Evolutionary conservation across 1,139 yeast genomes (phyloP), one percentile per base, ranked within the genome.

Genomic region (Pneumocystis wakefieldiae): DNA sequence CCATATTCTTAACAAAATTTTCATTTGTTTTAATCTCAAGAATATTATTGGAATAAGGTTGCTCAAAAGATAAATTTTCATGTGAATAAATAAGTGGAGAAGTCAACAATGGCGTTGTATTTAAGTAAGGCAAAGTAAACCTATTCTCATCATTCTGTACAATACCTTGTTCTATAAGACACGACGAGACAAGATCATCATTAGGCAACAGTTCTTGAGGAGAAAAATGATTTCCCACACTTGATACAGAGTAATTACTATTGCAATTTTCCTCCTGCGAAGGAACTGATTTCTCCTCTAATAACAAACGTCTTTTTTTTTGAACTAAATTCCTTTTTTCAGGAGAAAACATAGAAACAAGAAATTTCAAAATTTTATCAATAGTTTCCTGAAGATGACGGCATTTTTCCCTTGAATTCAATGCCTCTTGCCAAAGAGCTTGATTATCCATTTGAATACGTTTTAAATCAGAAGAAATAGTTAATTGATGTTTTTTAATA

Each of bases 401-500:
- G 72, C 90, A 88, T 66, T 94, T 82, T 72, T 92, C 97, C 64
- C 97, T 78, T 3, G 94, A 86, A 64, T 85, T 76, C 70, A 80
- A 84, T 71, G 89, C 86, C 72, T 92, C 98, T 66, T 85, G 84
- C 98, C 98, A 92, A 62, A 92, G 76, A 69, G 89, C 76, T 72
- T 89, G 91, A 73, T 92, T 92, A 71, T 94, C 98, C 68, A 85
- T 85, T 67, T 91, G 80, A 55, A 92, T 83, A 66, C 97, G 79
- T 68, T 85, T 77, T 65, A 92, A 77, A 71, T 92, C 97, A 68
- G 90, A 95, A 2, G 90, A 82, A 35, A 92, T 87, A 12, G 88
- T 82, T 67, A 82, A 71, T 73, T 92, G 98, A 70, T 87, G 88
- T 69, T 81, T 78, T 71, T 87, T 87, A 67, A 92, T 81, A 64